Evolutionary conservation across 768 basidiomycete species (phyloP).

Genomic region (Suillus fuscotomentosus): DNA sequence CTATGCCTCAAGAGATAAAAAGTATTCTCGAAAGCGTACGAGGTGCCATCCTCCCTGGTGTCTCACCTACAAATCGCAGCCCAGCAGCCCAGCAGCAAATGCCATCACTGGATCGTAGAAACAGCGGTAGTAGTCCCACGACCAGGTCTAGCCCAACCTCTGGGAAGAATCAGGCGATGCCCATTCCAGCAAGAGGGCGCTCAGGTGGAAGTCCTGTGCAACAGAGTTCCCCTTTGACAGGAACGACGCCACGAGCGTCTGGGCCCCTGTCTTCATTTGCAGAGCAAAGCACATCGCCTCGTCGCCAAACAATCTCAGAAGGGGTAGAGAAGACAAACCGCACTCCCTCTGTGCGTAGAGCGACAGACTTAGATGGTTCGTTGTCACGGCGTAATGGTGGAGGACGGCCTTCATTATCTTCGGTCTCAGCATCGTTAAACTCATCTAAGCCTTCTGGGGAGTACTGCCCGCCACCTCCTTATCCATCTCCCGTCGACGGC

Average conservation of each 20-base stretch:
- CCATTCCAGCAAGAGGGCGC: constrained; percentile 40
- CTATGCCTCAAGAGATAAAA: constrained; percentile 73
- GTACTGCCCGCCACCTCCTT: constrained; percentile 15
- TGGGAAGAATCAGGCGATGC: constrained; percentile 35
- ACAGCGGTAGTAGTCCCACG: constrained; percentile 35
- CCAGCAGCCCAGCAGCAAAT: constrained; percentile 28
- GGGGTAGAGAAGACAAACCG: constrained; percentile 54
- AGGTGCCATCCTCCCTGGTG: constrained; percentile 31
- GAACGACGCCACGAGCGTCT: constrained; percentile 31
- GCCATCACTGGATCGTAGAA: constrained; percentile 45
- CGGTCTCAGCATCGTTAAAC: constrained; percentile 33
- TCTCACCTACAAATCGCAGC: constrained; percentile 30
- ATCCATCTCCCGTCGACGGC: constrained; percentile 22
- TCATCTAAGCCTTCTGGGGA: constrained; percentile 24
- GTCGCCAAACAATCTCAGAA: constrained; percentile 51
- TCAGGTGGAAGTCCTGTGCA: constrained; percentile 53
- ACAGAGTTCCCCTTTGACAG: constrained; percentile 18
- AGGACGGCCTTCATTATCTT: constrained; percentile 44
- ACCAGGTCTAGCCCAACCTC: constrained; percentile 32
- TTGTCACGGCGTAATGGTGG: constrained; percentile 47
- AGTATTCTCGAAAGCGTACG: constrained; percentile 58
- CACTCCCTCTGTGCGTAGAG: constrained; percentile 61
- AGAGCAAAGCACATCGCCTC: constrained; percentile 43
- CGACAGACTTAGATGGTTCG: constrained; percentile 52
- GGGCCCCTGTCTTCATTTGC: constrained; percentile 40